Evolutionary conservation across 164 flowering plant species (phyloP), one percentile per base, ranked within the genome.

Genomic region (Vitis vinifera): DNA sequence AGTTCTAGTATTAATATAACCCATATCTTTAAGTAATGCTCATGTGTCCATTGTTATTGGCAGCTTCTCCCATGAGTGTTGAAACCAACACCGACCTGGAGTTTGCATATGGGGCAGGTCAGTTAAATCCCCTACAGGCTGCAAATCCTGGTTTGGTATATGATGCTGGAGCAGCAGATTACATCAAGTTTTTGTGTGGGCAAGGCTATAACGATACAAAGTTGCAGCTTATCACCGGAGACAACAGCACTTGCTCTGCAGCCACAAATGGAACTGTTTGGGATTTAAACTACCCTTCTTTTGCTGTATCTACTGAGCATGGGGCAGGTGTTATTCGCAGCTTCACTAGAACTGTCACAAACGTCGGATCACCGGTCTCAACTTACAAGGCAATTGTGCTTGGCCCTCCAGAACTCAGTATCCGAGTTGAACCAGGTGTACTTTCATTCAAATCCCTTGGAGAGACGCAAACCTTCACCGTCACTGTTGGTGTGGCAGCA

Each of bases 21-120:
- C 44, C 44, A 31, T 31, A 31, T 31, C 6, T 31, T 7, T 31
- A 31, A 31, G 2, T 31, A 31, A 31, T 31, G 44, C 44, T 31
- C 44, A 31, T 31, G 44, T 31, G 4, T 31, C 44, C 44, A 6
- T 31, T 6, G 44, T 53, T 53, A 5, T 55, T 7, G 13, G 14
- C 68, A 71, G 69, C 74, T 50, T n/a, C 5, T 23, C 30, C 63
- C 13, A 37, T 71, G 56, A 49, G 61, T 68, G 30, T 63, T 51
- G 10, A 27, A 9, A 31, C 29, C 5, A 68, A 50, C 13, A 2
- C 59, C 9, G 68, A 74, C 14, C 59, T 59, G 0, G 76, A 74
- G 15, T 74, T 68, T 29, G 76, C 68, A 14, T 68, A 74, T 64
- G 72, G 76, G 4, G 50, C 69, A 12, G 72, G 76, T 0, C 76